Conservation (phyloP, 345 rosid genomes). For the Populus alba region DNA sequence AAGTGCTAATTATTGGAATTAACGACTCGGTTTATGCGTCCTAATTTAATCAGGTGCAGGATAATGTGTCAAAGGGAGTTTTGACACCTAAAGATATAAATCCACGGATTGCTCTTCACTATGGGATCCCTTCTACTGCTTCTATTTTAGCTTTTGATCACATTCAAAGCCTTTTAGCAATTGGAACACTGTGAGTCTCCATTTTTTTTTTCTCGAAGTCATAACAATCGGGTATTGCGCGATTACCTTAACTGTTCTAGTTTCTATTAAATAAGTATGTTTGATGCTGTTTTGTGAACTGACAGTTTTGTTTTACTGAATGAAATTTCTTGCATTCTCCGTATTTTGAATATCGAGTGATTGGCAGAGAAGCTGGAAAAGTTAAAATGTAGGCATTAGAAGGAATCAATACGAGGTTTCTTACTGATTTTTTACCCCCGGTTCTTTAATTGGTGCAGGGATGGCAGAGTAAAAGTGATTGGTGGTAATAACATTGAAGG, state of each 20-base stretch:
- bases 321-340: neutral
- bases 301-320: neutral
- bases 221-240: neutral
- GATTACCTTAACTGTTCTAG: neutral
- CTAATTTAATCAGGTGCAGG: slow-evolving; percentile 1
- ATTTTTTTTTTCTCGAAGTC: neutral
- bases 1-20: neutral
- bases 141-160: slow-evolving; percentile 32
- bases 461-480: slow-evolving; percentile 32
- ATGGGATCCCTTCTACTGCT: slow-evolving; percentile 29
- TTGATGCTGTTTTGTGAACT: neutral
- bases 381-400: neutral
- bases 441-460: slow-evolving; percentile 10
- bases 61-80: neutral
- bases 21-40: neutral
- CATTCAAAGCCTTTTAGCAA: slow-evolving; percentile 28
- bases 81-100: slow-evolving; percentile 15
- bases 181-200: slow-evolving; percentile 27
- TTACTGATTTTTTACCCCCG: neutral
- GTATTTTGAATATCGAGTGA: neutral
- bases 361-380: neutral
- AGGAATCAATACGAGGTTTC: neutral
- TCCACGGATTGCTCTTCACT: slow-evolving; percentile 22
- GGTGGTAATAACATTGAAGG: slow-evolving; percentile 29
- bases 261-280: neutral